These are phyloP conservation scores for Trifolium fragiferum DNA, from an alignment of 306 rosid species.

Conservation along the genomic window DNA sequence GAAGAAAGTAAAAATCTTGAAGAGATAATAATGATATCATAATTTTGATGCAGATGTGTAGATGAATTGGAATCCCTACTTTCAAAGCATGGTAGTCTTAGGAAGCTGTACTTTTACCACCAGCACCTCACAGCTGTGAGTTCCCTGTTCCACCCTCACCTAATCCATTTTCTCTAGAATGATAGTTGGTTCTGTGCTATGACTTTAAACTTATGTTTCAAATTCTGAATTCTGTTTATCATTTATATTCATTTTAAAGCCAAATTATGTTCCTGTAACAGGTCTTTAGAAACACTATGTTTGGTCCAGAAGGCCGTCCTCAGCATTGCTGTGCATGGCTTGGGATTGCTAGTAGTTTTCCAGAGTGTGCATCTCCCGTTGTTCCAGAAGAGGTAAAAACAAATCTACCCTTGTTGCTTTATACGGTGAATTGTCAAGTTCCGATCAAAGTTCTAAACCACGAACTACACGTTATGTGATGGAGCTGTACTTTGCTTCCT, in stretches of 20 bases:
- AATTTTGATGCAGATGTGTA: constrained; percentile 73
- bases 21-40: constrained; percentile 33
- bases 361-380: constrained; percentile 90
- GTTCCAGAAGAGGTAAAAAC: constrained; percentile 89
- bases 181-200: constrained; percentile 19
- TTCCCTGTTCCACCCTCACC: constrained; percentile 22
- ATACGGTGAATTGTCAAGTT: constrained; percentile 24
- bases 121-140: constrained; percentile 95
- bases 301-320: constrained; percentile 99
- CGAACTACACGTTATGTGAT: neutral
- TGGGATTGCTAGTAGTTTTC: constrained; percentile 98
- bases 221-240: constrained; percentile 35
- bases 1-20: neutral
- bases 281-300: constrained; percentile 99
- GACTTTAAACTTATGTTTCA: constrained; percentile 30
- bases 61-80: constrained; percentile 92
- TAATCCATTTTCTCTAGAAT: constrained; percentile 27
- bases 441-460: constrained; percentile 23
- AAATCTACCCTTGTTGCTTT: constrained; percentile 29
- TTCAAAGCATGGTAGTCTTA: constrained; percentile 93
- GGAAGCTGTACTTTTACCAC: constrained; percentile 89
- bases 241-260: constrained; percentile 43
- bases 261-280: constrained; percentile 44
- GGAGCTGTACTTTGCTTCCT: constrained; percentile 14
- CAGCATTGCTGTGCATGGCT: constrained; percentile 99